phyloP scores from a whole-genome alignment of 495 filamentous ascomycete genomes.

The Evernia prunastri region DNA sequence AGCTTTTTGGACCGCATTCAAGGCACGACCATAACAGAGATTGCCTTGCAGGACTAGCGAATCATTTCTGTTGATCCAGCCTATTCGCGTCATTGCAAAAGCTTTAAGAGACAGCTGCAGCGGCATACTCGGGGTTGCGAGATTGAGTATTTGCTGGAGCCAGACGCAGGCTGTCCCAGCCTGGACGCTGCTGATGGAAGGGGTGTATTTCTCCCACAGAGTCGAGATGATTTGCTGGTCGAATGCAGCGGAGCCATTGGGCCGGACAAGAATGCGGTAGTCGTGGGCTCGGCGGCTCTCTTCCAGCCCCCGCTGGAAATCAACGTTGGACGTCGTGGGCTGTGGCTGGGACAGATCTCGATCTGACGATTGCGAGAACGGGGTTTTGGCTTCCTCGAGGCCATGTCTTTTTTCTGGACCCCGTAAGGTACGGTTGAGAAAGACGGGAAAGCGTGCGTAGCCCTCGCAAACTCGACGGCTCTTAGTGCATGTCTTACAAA shows the following conservation, averaged over 20 bases:
- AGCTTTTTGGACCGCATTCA: constrained; percentile 11
- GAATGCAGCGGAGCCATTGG: neutral
- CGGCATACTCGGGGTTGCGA: neutral
- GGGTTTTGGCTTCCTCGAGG: constrained; percentile 20
- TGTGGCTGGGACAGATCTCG: neutral
- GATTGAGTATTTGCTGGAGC: constrained; percentile 15
- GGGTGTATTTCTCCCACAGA: constrained; percentile 21
- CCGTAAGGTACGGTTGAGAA: constrained; percentile 16
- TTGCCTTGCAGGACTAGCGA: constrained; percentile 12
- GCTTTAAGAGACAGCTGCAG: constrained; percentile 16
- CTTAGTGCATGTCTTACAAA: constrained; percentile 19
- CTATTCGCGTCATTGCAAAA: constrained; percentile 21
- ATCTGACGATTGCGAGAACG: neutral
- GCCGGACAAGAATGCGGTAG: constrained; percentile 6
- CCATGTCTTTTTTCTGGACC: constrained; percentile 14
- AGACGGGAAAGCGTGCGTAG: constrained; percentile 20
- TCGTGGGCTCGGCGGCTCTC: constrained; percentile 2
- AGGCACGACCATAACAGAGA: constrained; percentile 5
- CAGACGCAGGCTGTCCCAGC: constrained; percentile 7
- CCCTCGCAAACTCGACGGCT: constrained; percentile 22
- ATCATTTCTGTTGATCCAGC: constrained; percentile 11
- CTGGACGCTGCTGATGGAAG: constrained; percentile 9
- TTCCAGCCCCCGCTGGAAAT: neutral
- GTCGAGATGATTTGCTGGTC: constrained; percentile 19
- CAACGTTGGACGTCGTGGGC: neutral